Evolutionary conservation across 179 eudicot species (phyloP).

Genomic region (Silene coronaria): DNA sequence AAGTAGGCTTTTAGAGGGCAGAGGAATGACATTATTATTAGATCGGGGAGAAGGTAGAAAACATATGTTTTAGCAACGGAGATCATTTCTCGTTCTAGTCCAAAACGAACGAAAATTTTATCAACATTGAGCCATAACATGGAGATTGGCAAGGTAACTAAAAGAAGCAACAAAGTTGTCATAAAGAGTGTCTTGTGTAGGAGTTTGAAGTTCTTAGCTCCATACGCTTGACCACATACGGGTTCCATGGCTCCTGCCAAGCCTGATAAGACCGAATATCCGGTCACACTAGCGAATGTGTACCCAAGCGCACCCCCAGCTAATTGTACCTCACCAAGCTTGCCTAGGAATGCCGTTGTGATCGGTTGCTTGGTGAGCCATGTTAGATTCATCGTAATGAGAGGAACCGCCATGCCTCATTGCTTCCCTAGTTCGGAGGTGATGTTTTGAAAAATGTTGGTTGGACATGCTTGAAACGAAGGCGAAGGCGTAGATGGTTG

Average conservation of each 20-base stretch:
- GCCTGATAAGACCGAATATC: slow-evolving; percentile 68
- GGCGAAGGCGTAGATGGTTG: background rate
- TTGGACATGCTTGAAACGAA: background rate
- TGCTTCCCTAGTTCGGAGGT: slow-evolving; percentile 54
- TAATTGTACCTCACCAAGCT: slow-evolving; percentile 67
- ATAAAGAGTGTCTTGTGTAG: slow-evolving; percentile 81
- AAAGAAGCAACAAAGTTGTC: slow-evolving; percentile 51
- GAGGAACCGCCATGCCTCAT: slow-evolving; percentile 42
- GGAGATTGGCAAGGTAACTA: slow-evolving; percentile 47
- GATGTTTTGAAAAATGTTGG: background rate
- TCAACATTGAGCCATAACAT: slow-evolving; percentile 74
- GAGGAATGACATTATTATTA: slow-evolving; percentile 52
- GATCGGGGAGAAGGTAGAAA: slow-evolving; percentile 62
- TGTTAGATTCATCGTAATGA: slow-evolving; percentile 65
- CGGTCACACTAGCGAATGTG: slow-evolving; percentile 83
- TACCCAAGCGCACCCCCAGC: slow-evolving; percentile 78
- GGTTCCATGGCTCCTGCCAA: slow-evolving; percentile 90
- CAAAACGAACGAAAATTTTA: slow-evolving; percentile 48
- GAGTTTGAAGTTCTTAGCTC: slow-evolving; percentile 69
- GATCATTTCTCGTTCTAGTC: slow-evolving; percentile 59
- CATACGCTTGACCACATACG: slow-evolving; percentile 86
- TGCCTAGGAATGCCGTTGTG: slow-evolving; percentile 69
- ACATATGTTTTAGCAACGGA: slow-evolving; percentile 37
- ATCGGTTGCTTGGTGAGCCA: slow-evolving; percentile 70
- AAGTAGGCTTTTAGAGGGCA: slow-evolving; percentile 71